These are phyloP conservation scores for Chloris gayana DNA, from an alignment of 176 grass and related monocot species.

Conservation along the genomic window DNA sequence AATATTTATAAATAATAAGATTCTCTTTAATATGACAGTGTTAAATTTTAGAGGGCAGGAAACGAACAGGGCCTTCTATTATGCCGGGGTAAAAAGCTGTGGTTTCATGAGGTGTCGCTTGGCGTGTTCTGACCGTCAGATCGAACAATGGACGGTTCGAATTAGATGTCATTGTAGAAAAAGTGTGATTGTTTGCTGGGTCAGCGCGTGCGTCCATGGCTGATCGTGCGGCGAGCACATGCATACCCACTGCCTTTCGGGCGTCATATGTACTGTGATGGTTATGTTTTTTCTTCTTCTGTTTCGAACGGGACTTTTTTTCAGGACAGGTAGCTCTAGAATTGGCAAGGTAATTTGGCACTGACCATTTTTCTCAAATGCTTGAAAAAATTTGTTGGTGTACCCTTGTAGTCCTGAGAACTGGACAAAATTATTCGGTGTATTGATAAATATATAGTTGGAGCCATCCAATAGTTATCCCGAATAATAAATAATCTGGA, in stretches of 20 bases:
- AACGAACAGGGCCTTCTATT: too few species aligned
- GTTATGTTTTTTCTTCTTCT: neutral
- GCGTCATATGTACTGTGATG: too few species aligned
- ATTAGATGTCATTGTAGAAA: neutral
- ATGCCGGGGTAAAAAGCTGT: too few species aligned
- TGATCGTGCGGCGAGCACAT: constrained; percentile 19
- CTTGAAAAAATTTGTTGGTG: neutral
- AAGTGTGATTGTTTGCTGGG: too few species aligned
- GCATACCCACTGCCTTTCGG: neutral
- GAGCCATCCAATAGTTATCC: neutral
- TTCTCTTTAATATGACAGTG: too few species aligned
- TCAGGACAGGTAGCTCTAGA: neutral
- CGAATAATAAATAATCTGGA: constrained; percentile 15
- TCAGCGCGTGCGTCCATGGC: constrained; percentile 5
- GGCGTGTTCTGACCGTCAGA: constrained; percentile 35
- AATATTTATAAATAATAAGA: too few species aligned
- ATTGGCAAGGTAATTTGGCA: neutral
- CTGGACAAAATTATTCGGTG: neutral
- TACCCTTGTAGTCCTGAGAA: neutral
- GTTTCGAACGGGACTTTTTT: neutral
- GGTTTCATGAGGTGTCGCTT: neutral
- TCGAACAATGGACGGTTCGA: neutral
- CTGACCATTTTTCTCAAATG: constrained; percentile 1
- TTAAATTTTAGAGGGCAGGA: too few species aligned
- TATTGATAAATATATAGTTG: neutral